Evolutionary conservation across 2,329 filamentous ascomycete species (phyloP).

Genomic region (Pseudogymnoascus sp.): DNA sequence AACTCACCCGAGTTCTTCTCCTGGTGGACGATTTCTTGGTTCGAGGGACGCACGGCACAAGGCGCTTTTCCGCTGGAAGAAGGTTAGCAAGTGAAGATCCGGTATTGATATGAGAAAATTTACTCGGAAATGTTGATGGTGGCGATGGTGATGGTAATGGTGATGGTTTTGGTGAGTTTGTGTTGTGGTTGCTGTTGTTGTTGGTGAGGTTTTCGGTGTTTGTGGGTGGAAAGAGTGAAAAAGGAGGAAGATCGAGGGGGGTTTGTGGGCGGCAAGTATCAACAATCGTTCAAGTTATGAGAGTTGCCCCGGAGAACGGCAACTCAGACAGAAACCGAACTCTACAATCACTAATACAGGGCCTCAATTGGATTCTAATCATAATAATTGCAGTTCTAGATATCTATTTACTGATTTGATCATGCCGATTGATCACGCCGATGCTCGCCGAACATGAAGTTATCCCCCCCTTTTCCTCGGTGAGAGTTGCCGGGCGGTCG

Average conservation of each 20-base stretch:
- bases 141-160: neutral
- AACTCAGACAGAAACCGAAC: neutral
- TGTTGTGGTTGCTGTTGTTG: neutral
- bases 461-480: neutral
- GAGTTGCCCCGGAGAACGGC: neutral
- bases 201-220: neutral
- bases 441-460: neutral
- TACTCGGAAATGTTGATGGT: neutral
- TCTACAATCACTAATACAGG: neutral
- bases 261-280: neutral
- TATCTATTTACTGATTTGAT: neutral
- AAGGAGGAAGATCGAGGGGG: neutral
- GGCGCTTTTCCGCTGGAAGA: neutral
- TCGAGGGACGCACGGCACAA: neutral
- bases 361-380: neutral
- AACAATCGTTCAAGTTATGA: neutral
- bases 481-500: no score
- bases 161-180: neutral
- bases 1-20: neutral
- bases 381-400: neutral
- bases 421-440: neutral
- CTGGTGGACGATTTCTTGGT: neutral
- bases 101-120: neutral
- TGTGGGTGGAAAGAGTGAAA: slow-evolving; percentile 2
- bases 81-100: neutral